A percentile compares a stretch with the other conserved stretches of the same genome.
phyloP scores from a whole-genome alignment of 805 yeast genomes.

The Saccharomycodes ludwigii region DNA sequence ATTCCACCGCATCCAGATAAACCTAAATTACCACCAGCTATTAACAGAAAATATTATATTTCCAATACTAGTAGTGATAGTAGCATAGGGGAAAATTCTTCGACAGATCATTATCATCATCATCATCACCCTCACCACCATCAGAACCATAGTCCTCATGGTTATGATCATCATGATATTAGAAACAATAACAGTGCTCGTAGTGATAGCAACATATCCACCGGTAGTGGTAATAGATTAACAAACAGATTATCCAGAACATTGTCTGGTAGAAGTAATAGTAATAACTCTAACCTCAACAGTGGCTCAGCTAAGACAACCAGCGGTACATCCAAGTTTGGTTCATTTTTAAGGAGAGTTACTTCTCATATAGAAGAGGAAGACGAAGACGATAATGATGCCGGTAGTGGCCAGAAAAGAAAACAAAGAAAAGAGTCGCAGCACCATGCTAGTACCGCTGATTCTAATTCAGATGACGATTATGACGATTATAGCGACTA shows the following conservation, averaged over 20 bases:
- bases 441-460: neutral
- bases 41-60: conserved; percentile 15
- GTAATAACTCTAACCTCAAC: no score
- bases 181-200: conserved; percentile 7
- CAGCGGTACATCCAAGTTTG: conserved; percentile 15
- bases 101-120: neutral
- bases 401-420: no score
- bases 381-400: conserved; percentile 5
- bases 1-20: conserved; percentile 39
- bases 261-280: no score
- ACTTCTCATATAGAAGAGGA: conserved; percentile 14
- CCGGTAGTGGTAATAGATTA: conserved; percentile 1
- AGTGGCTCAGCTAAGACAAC: no score
- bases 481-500: neutral
- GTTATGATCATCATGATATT: conserved; percentile 3
- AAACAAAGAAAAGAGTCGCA: no score
- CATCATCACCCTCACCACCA: conserved; percentile 3
- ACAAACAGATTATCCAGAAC: no score
- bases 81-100: no score
- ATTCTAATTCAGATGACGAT: neutral
- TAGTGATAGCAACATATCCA: conserved; percentile 2
- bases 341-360: conserved; percentile 22
- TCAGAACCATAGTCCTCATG: no score
- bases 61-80: conserved; percentile 2
- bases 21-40: conserved; percentile 38